phyloP scores from a whole-genome alignment of 352 stramenopile genomes.

The Pythium plurisporium region DNA sequence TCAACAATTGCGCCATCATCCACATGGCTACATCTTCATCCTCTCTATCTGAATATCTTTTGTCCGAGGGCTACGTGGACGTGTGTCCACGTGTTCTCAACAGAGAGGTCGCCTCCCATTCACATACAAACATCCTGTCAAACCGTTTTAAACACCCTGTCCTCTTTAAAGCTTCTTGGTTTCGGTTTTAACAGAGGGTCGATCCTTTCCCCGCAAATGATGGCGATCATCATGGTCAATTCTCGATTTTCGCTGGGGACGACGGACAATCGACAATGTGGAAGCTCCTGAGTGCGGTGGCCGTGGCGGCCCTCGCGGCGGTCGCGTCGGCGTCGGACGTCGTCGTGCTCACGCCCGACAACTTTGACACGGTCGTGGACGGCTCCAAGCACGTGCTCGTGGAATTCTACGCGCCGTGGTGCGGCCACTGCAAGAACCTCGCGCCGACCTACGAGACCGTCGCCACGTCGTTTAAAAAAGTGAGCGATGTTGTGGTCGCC shows the following conservation, averaged over 20 bases:
- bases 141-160: slow-evolving; percentile 30
- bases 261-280: slow-evolving; percentile 36
- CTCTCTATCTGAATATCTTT: slow-evolving; percentile 2
- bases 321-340: slow-evolving; percentile 67
- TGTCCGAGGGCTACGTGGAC: slow-evolving; percentile 12
- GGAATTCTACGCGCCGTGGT: slow-evolving; percentile 50
- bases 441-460: slow-evolving; percentile 79
- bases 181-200: slow-evolving; percentile 19
- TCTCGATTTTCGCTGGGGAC: slow-evolving; percentile 19
- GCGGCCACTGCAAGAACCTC: slow-evolving; percentile 62
- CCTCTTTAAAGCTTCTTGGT: background rate
- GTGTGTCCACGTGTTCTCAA: slow-evolving; percentile 30
- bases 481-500: slow-evolving; percentile 76
- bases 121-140: slow-evolving; percentile 34
- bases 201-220: background rate
- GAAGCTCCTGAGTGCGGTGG: slow-evolving; percentile 50
- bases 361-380: slow-evolving; percentile 79
- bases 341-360: slow-evolving; percentile 73
- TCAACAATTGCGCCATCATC: no score
- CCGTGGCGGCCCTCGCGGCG: slow-evolving; percentile 36
- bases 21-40: slow-evolving; percentile 11
- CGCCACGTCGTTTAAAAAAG: slow-evolving; percentile 86
- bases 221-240: slow-evolving; percentile 12
- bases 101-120: background rate
- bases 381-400: slow-evolving; percentile 82